Base-by-base conservation (phyloP, 23 red algal genomes). In the Gracilaria vermiculophylla region DNA sequence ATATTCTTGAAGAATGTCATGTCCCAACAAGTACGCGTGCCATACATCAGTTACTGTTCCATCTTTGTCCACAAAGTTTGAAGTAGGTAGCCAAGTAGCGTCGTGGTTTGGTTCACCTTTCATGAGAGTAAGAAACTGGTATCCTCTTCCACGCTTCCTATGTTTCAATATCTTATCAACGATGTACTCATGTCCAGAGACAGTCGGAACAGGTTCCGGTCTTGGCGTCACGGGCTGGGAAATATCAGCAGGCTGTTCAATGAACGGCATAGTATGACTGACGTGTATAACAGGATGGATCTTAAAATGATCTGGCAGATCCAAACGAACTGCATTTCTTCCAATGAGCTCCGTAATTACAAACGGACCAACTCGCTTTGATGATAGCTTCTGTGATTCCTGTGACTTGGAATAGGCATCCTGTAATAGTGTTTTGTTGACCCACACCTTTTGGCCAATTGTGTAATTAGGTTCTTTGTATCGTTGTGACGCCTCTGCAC, bases 31-130 rank as follows among this genome's bases (percentile, higher is more conserved):
- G 33, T 79, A 79, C 6, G 53, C 32, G 47, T 53, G 47, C 3
- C 6, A 79, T 14, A 43, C 75, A 11, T 52, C 75, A 5, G 41
- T 79, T 19, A 57, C 8, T 53, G 44, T 79, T 52, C 75, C 75
- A 57, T 79, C 75, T 31, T 52, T 15, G 41, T 79, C 44, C 3
- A 79, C 41, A 55, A 79, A 79, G 33, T 79, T 43, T 53, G 8
- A 14, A 45, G 14, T 32, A 40, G 67, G 67, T 33, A 35, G 67
- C 67, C 67, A 73, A 5, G 10, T 5, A 21, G 67, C 67, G 7
- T 73, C 67, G 19, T 47, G 23, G 33, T 6, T 73, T 21, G 24
- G 19, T 73, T 5, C 5, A 10, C 33, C 33, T 21, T 73, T 73
- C 35, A 47, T 73, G n/a, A 73, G 41, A n/a, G 67, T 73, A 8